A percentile compares a stretch with the other conserved stretches of the same genome.
These are phyloP conservation scores for Clavulina sp. DNA, from an alignment of 768 basidiomycete species.

Conservation along the genomic window DNA sequence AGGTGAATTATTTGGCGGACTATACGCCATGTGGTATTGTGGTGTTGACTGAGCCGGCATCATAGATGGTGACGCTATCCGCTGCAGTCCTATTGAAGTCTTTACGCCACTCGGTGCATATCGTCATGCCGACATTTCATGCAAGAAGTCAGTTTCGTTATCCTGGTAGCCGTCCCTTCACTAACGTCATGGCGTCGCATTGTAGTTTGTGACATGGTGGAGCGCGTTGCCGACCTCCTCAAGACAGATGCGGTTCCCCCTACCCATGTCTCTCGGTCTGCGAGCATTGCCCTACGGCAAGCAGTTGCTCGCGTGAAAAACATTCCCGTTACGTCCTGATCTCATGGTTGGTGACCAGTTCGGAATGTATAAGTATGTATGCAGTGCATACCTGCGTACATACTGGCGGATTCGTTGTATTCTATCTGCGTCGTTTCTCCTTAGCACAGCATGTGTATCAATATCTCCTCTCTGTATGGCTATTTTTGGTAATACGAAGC, in stretches of 20 bases:
- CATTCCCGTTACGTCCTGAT: neutral
- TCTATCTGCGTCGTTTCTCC: too few species aligned
- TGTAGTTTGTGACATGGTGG: slow-evolving; percentile 1
- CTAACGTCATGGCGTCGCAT: neutral
- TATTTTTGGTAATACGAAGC: too few species aligned
- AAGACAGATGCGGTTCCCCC: neutral
- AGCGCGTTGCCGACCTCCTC: neutral
- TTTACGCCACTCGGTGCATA: neutral
- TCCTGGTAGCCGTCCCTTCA: neutral
- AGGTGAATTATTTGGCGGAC: neutral
- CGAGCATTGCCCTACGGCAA: neutral
- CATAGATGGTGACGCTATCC: neutral
- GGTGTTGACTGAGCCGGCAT: neutral
- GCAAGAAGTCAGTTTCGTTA: neutral
- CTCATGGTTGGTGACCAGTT: too few species aligned
- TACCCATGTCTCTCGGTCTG: neutral
- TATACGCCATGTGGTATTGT: neutral
- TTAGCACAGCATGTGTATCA: too few species aligned
- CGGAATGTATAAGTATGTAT: too few species aligned
- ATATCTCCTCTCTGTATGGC: too few species aligned
- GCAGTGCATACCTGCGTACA: too few species aligned
- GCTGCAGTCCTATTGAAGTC: neutral
- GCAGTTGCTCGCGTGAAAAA: neutral
- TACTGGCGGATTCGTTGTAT: too few species aligned
- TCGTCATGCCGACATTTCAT: slow-evolving; percentile 1